Evolutionary conservation across 495 filamentous ascomycete genomes (phyloP).

Genomic region (Daldinia vernicosa): DNA sequence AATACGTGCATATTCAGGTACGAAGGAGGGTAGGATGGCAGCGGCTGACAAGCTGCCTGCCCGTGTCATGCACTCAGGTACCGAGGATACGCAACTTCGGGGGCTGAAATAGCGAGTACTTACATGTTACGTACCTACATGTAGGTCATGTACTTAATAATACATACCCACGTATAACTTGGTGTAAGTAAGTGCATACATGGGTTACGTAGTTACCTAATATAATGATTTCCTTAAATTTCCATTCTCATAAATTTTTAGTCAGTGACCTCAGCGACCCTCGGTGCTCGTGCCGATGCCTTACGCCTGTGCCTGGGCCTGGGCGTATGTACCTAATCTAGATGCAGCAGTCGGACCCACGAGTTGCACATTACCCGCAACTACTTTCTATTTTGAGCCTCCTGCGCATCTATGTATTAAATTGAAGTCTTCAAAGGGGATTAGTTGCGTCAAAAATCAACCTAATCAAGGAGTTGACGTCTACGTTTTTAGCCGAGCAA

Average conservation of each 20-base stretch:
- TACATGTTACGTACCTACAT: no score
- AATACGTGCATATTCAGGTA: slow-evolving; percentile 42
- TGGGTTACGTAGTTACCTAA: no score
- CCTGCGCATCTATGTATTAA: slow-evolving; percentile 26
- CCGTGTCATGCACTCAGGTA: slow-evolving; percentile 29
- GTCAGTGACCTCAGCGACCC: no score
- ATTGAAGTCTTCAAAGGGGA: slow-evolving; percentile 15
- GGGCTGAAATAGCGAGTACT: slow-evolving; percentile 7
- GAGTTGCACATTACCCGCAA: slow-evolving; percentile 34
- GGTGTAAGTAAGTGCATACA: neutral
- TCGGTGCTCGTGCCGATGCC: neutral
- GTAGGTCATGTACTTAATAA: neutral
- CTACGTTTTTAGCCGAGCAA: slow-evolving; percentile 37
- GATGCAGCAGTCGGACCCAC: slow-evolving; percentile 28
- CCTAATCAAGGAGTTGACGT: slow-evolving; percentile 25
- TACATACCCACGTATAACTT: neutral
- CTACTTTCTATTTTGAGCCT: slow-evolving; percentile 41
- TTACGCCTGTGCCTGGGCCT: slow-evolving; percentile 19
- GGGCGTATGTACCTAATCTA: slow-evolving; percentile 20
- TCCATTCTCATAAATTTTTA: no score
- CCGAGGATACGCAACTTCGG: slow-evolving; percentile 23
- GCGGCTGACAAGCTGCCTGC: slow-evolving; percentile 34
- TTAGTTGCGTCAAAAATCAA: slow-evolving; percentile 22
- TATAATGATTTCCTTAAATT: no score
- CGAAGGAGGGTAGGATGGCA: slow-evolving; percentile 33